Evolutionary conservation across 148 eudicot genomes (phyloP).

Genomic region (Vaccinium corymbosum): DNA sequence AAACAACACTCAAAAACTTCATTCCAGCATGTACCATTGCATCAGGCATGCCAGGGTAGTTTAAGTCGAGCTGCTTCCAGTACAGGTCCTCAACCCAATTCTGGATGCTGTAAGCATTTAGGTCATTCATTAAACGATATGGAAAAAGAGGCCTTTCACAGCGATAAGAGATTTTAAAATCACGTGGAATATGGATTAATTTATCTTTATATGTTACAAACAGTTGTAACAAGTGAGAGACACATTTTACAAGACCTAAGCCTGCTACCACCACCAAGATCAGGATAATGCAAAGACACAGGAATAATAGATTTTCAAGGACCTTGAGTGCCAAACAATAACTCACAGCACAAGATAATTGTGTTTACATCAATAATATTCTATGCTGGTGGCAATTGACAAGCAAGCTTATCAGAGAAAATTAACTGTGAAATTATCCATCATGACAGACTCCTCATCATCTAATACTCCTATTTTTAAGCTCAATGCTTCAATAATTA

Average conservation of each 20-base stretch:
- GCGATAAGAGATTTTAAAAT: background rate
- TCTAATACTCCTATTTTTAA: background rate
- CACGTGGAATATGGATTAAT: background rate
- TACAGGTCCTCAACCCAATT: slow-evolving; percentile 93
- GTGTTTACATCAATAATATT: background rate
- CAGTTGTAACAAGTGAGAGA: background rate
- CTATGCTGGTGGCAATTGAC: background rate
- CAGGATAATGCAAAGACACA: slow-evolving; percentile 1
- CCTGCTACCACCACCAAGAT: background rate
- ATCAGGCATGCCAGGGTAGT: slow-evolving; percentile 79
- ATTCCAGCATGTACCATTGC: slow-evolving; percentile 55
- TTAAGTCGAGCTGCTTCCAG: slow-evolving; percentile 92
- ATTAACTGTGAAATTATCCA: background rate
- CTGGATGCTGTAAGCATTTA: slow-evolving; percentile 51
- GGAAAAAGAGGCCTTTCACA: background rate
- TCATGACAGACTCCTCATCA: background rate
- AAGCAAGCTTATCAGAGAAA: background rate
- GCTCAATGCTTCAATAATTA: background rate
- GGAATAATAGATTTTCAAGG: background rate
- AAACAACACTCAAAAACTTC: background rate
- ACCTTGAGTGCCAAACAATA: background rate
- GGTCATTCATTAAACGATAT: background rate
- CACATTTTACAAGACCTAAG: background rate
- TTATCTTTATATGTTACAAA: background rate
- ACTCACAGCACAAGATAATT: background rate